Conservation (phyloP, 176 grass and related monocot genomes). For the Zea mays region DNA sequence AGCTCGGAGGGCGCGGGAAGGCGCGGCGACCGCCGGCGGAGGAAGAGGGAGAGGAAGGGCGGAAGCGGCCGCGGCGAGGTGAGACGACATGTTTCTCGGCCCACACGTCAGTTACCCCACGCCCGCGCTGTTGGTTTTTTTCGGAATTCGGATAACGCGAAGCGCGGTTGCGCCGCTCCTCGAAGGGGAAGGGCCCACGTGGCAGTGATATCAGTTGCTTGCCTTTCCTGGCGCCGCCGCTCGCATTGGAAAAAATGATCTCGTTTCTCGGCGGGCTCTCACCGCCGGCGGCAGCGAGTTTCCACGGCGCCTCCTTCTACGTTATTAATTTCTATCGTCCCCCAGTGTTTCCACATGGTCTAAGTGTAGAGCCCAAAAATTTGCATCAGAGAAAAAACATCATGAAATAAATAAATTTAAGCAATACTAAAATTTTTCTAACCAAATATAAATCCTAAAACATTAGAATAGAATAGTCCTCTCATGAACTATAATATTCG, state of each 20-base stretch:
- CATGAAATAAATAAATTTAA: too few relatives aligned
- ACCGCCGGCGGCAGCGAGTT: too few relatives aligned
- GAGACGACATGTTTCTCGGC: constrained; percentile 10
- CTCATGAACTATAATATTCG: too few relatives aligned
- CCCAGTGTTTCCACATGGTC: too few relatives aligned
- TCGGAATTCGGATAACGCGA: neutral
- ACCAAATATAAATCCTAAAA: too few relatives aligned
- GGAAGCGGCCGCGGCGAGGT: constrained; percentile 21
- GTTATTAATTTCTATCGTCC: too few relatives aligned
- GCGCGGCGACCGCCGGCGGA: neutral
- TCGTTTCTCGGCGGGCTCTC: too few relatives aligned
- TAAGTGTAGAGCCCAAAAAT: too few relatives aligned
- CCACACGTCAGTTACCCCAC: constrained; percentile 21
- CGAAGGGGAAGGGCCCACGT: neutral
- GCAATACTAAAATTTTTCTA: too few relatives aligned
- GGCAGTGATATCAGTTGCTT: neutral
- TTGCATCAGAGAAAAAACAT: too few relatives aligned
- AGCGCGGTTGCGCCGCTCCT: neutral
- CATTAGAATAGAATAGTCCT: too few relatives aligned
- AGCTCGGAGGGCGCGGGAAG: neutral
- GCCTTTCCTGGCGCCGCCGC: neutral
- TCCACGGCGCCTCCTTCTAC: too few relatives aligned
- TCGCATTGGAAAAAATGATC: neutral
- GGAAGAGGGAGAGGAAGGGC: constrained; percentile 10
- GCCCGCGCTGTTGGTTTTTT: neutral